Conservation (phyloP, 495 filamentous ascomycete species). For the Cairneyella variabilis region DNA sequence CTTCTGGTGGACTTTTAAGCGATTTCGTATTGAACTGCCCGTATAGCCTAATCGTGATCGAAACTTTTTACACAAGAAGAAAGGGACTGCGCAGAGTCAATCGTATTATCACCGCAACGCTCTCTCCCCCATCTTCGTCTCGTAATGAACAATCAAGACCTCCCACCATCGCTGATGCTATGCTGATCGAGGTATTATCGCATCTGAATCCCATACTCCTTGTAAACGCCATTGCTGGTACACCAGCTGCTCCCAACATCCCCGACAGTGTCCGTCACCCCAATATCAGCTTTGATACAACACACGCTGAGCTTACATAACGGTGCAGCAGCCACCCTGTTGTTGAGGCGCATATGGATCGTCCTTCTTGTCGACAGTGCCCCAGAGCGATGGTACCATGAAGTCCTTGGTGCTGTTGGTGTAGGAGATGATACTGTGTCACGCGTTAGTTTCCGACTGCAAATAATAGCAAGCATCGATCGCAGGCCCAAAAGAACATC, state of each 20-base stretch:
- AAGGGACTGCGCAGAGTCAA: slow-evolving; percentile 1
- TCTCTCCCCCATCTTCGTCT: background rate
- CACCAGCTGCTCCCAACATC: too few relatives aligned
- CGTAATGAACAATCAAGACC: background rate
- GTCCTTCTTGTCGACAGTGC: slow-evolving; percentile 84
- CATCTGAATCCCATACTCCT: slow-evolving; percentile 21
- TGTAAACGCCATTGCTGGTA: slow-evolving; percentile 9
- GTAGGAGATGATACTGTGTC: slow-evolving; percentile 82
- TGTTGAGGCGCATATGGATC: slow-evolving; percentile 97
- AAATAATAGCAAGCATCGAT: too few relatives aligned
- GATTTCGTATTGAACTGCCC: background rate
- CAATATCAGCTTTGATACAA: too few relatives aligned
- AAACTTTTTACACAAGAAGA: slow-evolving; percentile 18
- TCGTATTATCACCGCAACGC: slow-evolving; percentile 11
- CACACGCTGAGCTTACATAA: too few relatives aligned
- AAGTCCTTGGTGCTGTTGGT: slow-evolving; percentile 96
- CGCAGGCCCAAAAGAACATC: background rate
- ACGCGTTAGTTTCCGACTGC: too few relatives aligned
- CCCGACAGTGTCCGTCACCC: too few relatives aligned
- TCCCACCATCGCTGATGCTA: slow-evolving; percentile 8
- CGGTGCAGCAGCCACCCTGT: slow-evolving; percentile 81
- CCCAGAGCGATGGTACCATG: slow-evolving; percentile 98
- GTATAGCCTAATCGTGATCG: too few relatives aligned
- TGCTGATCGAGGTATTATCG: slow-evolving; percentile 16
- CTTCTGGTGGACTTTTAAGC: too few relatives aligned